Conservation (phyloP, 2,329 filamentous ascomycete species). For the Seiridium cupressi region DNA sequence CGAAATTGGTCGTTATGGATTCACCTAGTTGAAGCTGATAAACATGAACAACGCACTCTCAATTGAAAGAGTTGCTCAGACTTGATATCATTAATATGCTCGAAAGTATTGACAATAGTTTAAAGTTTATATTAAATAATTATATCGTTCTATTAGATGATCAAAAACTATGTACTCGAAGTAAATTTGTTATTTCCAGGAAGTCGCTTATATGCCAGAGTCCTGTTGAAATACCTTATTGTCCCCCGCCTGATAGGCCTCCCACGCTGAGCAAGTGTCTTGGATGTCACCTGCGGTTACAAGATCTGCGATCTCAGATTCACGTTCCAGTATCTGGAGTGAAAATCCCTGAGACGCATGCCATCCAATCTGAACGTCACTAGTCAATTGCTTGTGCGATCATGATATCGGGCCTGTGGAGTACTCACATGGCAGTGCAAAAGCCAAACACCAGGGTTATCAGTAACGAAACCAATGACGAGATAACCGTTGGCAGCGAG, state of each 20-base stretch:
- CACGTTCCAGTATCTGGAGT: slow-evolving; percentile 47
- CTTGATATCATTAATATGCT: too few relatives aligned
- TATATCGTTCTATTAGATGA: too few relatives aligned
- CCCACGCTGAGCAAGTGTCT: neutral
- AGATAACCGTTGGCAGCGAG: slow-evolving; percentile 44
- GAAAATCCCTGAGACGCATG: slow-evolving; percentile 49
- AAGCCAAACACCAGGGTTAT: slow-evolving; percentile 52
- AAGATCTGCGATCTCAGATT: slow-evolving; percentile 22
- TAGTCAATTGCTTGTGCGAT: neutral
- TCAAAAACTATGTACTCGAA: too few relatives aligned
- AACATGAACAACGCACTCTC: too few relatives aligned
- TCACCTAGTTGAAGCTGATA: too few relatives aligned
- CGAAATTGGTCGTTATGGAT: too few relatives aligned
- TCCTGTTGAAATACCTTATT: neutral
- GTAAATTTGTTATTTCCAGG: too few relatives aligned
- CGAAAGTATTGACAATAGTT: too few relatives aligned
- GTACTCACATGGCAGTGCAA: slow-evolving; percentile 28
- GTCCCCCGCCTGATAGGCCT: neutral
- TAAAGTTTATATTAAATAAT: too few relatives aligned
- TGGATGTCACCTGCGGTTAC: neutral
- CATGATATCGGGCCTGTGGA: neutral
- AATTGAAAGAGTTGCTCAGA: too few relatives aligned
- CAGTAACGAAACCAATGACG: slow-evolving; percentile 46
- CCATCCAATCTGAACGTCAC: slow-evolving; percentile 37
- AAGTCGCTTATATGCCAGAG: neutral